Base-by-base conservation (phyloP, 768 basidiomycete species). In the Podaxis carcinomalis region DNA sequence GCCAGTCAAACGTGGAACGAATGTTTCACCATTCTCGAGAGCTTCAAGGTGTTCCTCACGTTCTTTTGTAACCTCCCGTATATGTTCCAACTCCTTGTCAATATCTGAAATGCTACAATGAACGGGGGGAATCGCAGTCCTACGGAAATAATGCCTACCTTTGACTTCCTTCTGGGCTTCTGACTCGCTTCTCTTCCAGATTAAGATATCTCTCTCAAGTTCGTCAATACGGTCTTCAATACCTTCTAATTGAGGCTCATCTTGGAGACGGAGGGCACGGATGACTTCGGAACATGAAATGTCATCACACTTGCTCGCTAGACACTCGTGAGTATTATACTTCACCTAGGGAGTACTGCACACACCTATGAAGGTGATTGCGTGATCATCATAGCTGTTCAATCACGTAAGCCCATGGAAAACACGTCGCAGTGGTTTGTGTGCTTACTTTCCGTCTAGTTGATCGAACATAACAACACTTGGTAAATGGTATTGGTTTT, bases 291-390 rank as follows among this genome's bases (percentile, higher is more conserved):
- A 80, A 56, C 83, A 84, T 11, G 83, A 84, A 13, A 87, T 79
- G 63, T 87, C 86, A 57, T 87, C 86, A 59, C 83, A 83, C 68
- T 87, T 86, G 64, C 80, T 83, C 5, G 85, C 85, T 83, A 61
- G 9, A 57, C 42, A 10, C 27, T 42, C 32, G 28, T 49, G 25
- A 52, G 56, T 57, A 56, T 37, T 44, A 25, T 51, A 10, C 1
- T 36, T 7, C n/a, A 44, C 9, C 14, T 27, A 21, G 16, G 21
- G 35, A 42, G 36, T 25, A 47, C 19, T 1, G 40, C 19, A 63
- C 75, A 10, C 66, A 82, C 82, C 83, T 52, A 87, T 82, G 70
- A 86, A 87, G 1, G 85, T 86, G 60, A 87, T 84, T 11, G 83
- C 74, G 61, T 80, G 75, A 19, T 77, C 80, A 61, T 85, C 83